Conservation (phyloP, 2,329 filamentous ascomycete genomes). For the Ophiocordyceps australis region DNA sequence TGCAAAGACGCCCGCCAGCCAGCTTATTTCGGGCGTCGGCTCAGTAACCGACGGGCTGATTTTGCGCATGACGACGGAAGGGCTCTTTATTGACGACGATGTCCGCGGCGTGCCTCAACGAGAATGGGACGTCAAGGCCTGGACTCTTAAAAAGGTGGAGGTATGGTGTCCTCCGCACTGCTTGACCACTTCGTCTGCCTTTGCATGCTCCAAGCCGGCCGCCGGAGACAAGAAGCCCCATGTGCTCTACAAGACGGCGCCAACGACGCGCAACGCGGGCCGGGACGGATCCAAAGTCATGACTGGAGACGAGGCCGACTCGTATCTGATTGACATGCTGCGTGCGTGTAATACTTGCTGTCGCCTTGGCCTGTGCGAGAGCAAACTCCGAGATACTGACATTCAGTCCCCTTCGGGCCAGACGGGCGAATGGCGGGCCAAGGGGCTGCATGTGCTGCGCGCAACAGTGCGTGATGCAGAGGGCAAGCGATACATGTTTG, state of each 20-base stretch:
- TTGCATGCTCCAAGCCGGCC: conserved; percentile 20
- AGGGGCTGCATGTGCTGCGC: conserved; percentile 41
- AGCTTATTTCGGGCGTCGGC: conserved; percentile 69
- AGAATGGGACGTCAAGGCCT: conserved; percentile 97
- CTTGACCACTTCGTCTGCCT: conserved; percentile 22
- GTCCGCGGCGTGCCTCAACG: conserved; percentile 79
- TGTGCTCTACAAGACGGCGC: conserved; percentile 27
- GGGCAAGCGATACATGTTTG: conserved; percentile 46
- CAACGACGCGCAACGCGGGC: too few species aligned
- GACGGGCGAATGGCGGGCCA: conserved; percentile 34
- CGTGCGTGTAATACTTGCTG: conserved; percentile 47
- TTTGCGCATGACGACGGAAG: conserved; percentile 80
- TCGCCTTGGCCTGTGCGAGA: conserved; percentile 30
- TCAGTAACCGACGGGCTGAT: conserved; percentile 84
- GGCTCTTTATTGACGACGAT: conserved; percentile 94
- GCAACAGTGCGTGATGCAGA: conserved; percentile 48
- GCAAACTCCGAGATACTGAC: conserved; percentile 24
- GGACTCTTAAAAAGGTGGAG: conserved; percentile 88
- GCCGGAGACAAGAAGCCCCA: conserved; percentile 20
- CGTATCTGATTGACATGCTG: conserved; percentile 43
- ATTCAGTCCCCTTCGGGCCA: conserved; percentile 19
- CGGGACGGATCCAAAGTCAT: conserved; percentile 30
- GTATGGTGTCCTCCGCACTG: conserved; percentile 60
- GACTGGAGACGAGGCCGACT: conserved; percentile 46
- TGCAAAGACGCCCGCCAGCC: conserved; percentile 73